These are phyloP conservation scores for Porogramme epimiltina DNA, from an alignment of 1,284 basidiomycete genomes.

Conservation along the genomic window DNA sequence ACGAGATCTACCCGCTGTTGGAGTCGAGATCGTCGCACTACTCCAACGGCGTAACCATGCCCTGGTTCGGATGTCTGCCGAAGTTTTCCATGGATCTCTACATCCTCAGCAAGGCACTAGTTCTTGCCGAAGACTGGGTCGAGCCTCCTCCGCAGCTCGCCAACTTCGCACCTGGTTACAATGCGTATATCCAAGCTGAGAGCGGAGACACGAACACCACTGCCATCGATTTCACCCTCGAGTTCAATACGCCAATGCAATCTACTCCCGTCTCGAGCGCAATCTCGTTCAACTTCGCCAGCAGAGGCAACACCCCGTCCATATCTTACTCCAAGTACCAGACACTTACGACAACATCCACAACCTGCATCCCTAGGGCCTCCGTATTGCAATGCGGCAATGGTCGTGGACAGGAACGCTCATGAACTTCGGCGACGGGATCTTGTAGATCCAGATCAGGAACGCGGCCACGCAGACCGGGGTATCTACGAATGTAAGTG, in stretches of 20 bases:
- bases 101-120: constrained; percentile 82
- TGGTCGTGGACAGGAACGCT: constrained; percentile 81
- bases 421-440: constrained; percentile 75
- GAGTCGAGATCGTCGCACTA: constrained; percentile 65
- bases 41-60: constrained; percentile 53
- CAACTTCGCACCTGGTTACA: constrained; percentile 83
- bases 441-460: constrained; percentile 70
- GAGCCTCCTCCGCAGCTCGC: constrained; percentile 73
- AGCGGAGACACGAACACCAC: constrained; percentile 55
- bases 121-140: constrained; percentile 69
- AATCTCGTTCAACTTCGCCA: constrained; percentile 67
- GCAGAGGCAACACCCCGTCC: constrained; percentile 57
- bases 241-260: constrained; percentile 80
- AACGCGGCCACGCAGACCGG: constrained; percentile 51
- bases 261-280: constrained; percentile 66
- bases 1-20: constrained; percentile 70
- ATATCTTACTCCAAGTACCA: constrained; percentile 53
- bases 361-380: constrained; percentile 52
- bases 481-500: constrained; percentile 56
- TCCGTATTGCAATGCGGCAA: constrained; percentile 62
- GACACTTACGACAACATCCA: constrained; percentile 45
- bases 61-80: constrained; percentile 75
- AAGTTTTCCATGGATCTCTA: constrained; percentile 70
- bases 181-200: constrained; percentile 64
- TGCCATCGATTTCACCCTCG: constrained; percentile 66